These are phyloP conservation scores for Botrytis deweyae DNA, from an alignment of 2,329 filamentous ascomycete species.

Conservation along the genomic window DNA sequence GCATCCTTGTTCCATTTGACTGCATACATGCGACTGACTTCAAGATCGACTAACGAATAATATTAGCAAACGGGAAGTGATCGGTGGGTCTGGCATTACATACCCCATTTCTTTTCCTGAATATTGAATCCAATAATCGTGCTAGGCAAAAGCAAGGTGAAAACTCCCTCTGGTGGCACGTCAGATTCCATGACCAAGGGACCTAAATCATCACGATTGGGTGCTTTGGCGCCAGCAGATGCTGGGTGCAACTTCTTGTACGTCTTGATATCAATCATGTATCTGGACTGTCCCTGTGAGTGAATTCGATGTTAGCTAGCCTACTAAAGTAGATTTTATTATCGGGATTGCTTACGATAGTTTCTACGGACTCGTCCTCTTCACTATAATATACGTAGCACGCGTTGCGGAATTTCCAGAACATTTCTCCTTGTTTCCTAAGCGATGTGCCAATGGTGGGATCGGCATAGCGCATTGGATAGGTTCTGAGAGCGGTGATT, in stretches of 20 bases:
- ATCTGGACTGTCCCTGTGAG: conserved; percentile 18
- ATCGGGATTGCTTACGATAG: neutral
- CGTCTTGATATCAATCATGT: conserved; percentile 20
- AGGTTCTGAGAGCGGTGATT: conserved; percentile 13
- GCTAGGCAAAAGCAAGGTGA: conserved; percentile 17
- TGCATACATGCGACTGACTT: conserved; percentile 20
- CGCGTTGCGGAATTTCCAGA: conserved; percentile 19
- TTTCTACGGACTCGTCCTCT: conserved; percentile 6
- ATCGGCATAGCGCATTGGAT: conserved; percentile 18
- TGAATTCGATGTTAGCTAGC: neutral
- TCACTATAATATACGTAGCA: conserved; percentile 20
- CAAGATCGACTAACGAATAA: conserved; percentile 9
- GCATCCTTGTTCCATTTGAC: conserved; percentile 21
- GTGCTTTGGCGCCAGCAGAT: neutral
- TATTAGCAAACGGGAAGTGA: conserved; percentile 4
- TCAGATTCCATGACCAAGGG: conserved; percentile 15
- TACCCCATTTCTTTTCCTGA: conserved; percentile 20
- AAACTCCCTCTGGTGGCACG: conserved; percentile 16
- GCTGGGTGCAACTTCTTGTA: conserved; percentile 15
- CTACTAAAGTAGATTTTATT: neutral
- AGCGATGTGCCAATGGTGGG: conserved; percentile 13
- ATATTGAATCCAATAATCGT: conserved; percentile 19
- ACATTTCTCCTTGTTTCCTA: conserved; percentile 22
- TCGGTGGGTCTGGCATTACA: neutral
- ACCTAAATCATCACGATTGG: conserved; percentile 18